Base-by-base conservation (phyloP, 768 basidiomycete species). In the Pholiota microspora region DNA sequence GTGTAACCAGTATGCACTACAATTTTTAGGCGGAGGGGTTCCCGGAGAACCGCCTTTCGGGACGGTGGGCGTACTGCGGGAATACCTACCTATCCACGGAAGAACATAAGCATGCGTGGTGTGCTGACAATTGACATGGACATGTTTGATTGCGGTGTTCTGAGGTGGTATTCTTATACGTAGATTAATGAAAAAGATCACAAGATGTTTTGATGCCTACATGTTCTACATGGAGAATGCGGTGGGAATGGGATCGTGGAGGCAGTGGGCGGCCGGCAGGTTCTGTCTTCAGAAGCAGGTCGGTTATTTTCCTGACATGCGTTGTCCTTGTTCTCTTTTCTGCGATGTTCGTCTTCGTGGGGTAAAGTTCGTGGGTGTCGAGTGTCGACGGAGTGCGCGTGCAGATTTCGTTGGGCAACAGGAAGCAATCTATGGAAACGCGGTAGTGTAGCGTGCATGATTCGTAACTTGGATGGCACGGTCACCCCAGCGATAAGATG, bases 181-280 rank as follows among this genome's bases (percentile, higher is more conserved):
- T 36, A 49, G 49, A 49, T 49, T 49, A 49, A 49, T 49, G 49
- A 49, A 49, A 49, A 49, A 24, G 21, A 23, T 6, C 12, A 21
- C 18, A 7, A 2, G 24, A 35, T 34, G 34, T 25, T 25, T 18
- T 23, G 49, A 49, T 49, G 32, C n/a, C 7, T 15, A 6, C 23
- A 25, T 49, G 49, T 35, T n/a, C n/a, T n/a, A n/a, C 32, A 10
- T 25, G 24, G 23, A 35, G 49, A 18, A 25, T 36, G 12, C 18
- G 49, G 49, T 49, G 49, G n/a, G 23, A 25, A n/a, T n/a, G n/a
- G n/a, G n/a, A n/a, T n/a, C n/a, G n/a, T n/a, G n/a, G n/a, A n/a
- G n/a, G n/a, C n/a, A 25, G 32, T 2, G 10, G 12, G 24, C 31
- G 49, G 24, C 49, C 31, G 24, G 32, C 32, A 6, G 24, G 49